Percentiles rank a stretch among this genome's conserved stretches.
These are phyloP conservation scores for Sarcodon aspratus DNA, from an alignment of 768 basidiomycete species.

Conservation along the genomic window DNA sequence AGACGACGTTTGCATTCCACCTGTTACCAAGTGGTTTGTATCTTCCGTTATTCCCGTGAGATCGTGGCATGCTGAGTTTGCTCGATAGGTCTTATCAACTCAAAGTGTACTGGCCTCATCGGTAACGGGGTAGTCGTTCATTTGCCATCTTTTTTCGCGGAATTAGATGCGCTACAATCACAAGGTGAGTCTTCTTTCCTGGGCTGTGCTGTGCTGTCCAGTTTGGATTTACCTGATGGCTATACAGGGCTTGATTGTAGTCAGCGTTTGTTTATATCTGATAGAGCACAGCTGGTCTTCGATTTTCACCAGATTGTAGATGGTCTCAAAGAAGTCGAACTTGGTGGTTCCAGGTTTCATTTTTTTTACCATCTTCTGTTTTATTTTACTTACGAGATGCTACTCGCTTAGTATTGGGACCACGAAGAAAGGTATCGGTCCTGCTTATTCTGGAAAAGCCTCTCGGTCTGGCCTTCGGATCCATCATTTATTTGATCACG, in stretches of 20 bases:
- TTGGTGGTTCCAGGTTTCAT: constrained; percentile 72
- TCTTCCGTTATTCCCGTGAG: neutral
- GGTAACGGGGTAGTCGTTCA: constrained; percentile 96
- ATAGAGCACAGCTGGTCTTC: constrained; percentile 94
- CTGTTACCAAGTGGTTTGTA: constrained; percentile 79
- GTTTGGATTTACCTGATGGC: neutral
- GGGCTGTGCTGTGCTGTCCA: neutral
- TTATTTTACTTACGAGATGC: neutral
- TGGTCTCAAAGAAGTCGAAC: constrained; percentile 94
- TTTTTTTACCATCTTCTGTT: constrained; percentile 1
- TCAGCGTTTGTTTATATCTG: constrained; percentile 82
- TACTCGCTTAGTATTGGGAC: constrained; percentile 71
- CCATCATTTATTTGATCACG: constrained; percentile 89
- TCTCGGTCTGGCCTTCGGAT: constrained; percentile 92
- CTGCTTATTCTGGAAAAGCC: constrained; percentile 96
- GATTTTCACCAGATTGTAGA: constrained; percentile 99
- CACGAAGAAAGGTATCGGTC: constrained; percentile 96
- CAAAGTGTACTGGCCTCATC: constrained; percentile 74
- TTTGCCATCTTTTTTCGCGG: constrained; percentile 87
- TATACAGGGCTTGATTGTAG: constrained; percentile 71
- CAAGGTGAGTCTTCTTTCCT: constrained; percentile 48
- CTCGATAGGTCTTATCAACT: constrained; percentile 71
- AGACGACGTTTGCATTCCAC: constrained; percentile 92
- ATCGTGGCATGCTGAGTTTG: neutral
- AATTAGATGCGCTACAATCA: constrained; percentile 74